phyloP scores from a whole-genome alignment of 441 rosid species.

The Breynia disticha region DNA sequence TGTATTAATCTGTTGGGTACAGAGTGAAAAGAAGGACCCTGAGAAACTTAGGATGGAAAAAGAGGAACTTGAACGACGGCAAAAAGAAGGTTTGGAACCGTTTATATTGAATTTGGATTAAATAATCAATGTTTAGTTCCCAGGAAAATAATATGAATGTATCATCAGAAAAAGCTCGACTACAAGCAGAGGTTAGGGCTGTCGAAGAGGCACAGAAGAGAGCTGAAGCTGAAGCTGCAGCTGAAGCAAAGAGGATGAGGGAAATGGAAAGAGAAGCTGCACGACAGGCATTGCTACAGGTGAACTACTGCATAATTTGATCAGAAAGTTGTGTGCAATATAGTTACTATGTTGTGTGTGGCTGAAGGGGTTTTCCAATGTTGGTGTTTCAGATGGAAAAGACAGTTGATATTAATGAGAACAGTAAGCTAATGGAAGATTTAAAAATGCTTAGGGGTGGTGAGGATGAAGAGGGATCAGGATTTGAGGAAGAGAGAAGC shows the following conservation, averaged over 20 bases:
- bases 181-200: slow-evolving; percentile 81
- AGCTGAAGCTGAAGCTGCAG: slow-evolving; percentile 70
- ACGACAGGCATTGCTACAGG: slow-evolving; percentile 35
- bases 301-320: not conserved
- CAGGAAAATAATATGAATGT: too few relatives aligned
- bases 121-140: not conserved
- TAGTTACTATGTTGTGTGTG: not conserved
- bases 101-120: not conserved
- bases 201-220: slow-evolving; percentile 66
- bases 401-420: slow-evolving; percentile 48
- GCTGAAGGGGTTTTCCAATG: not conserved
- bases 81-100: slow-evolving; percentile 59
- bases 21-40: slow-evolving; percentile 67
- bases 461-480: slow-evolving; percentile 14
- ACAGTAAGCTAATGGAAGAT: slow-evolving; percentile 37
- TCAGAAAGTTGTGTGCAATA: too few relatives aligned
- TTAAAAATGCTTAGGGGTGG: slow-evolving; percentile 51
- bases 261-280: slow-evolving; percentile 60
- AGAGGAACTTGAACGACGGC: slow-evolving; percentile 59
- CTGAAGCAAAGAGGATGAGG: slow-evolving; percentile 46
- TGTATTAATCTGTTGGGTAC: slow-evolving; percentile 3
- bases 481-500: slow-evolving; percentile 5
- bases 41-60: slow-evolving; percentile 51
- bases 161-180: slow-evolving; percentile 55
- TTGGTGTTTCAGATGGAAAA: slow-evolving; percentile 39